Percentiles rank a stretch among this genome's conserved stretches.
Evolutionary conservation across 257 asterid genomes (phyloP).

Genomic region (Sherardia arvensis): DNA sequence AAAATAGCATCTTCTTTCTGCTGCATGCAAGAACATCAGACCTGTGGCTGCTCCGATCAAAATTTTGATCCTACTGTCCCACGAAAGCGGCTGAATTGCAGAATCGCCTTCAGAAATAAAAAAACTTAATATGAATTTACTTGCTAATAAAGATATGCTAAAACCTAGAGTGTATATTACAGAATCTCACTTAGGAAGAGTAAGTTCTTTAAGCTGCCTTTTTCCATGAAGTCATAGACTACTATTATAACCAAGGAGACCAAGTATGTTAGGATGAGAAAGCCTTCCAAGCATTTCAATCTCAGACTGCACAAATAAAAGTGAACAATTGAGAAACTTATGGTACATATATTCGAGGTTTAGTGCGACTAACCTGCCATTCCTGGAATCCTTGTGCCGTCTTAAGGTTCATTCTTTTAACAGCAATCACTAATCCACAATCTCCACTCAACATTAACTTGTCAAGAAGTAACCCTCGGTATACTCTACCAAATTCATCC

Average conservation of each 20-base stretch:
- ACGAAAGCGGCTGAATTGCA: conserved; percentile 53
- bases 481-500: conserved; percentile 83
- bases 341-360: not conserved
- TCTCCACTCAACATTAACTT: conserved; percentile 26
- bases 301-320: conserved; percentile 46
- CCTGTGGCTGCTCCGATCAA: conserved; percentile 64
- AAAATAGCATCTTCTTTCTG: conserved; percentile 40
- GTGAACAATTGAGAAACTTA: not conserved
- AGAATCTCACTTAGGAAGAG: conserved; percentile 67
- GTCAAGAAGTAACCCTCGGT: conserved; percentile 70
- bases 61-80: conserved; percentile 53
- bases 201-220: conserved; percentile 89
- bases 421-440: conserved; percentile 44
- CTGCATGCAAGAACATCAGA: conserved; percentile 50
- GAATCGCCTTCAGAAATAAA: conserved; percentile 36
- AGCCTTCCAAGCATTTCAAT: conserved; percentile 76
- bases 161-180: not conserved
- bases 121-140: not conserved
- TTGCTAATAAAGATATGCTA: not conserved
- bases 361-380: conserved; percentile 50
- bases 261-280: conserved; percentile 74
- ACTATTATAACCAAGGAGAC: conserved; percentile 75
- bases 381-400: conserved; percentile 58
- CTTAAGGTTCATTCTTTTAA: conserved; percentile 57
- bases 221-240: conserved; percentile 73